phyloP scores from a whole-genome alignment of 2,329 filamentous ascomycete species.

The Cytospora mali region DNA sequence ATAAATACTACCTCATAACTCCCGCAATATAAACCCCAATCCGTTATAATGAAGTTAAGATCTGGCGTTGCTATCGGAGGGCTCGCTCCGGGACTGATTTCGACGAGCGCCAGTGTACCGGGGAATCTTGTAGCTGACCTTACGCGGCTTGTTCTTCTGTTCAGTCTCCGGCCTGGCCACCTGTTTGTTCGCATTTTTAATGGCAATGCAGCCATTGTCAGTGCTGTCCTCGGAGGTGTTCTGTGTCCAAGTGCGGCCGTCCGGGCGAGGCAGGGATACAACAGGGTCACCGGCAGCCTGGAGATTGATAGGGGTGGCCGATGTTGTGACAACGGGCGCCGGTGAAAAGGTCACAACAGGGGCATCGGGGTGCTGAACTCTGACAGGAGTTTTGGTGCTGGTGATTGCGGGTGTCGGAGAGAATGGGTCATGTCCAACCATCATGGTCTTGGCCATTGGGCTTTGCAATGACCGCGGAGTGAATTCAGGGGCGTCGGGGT shows the following conservation, averaged over 20 bases:
- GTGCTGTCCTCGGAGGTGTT: not conserved
- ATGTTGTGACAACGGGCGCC: constrained; percentile 2
- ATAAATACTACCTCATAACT: constrained; percentile 4
- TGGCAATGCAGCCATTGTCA: constrained; percentile 1
- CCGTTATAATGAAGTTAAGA: not conserved
- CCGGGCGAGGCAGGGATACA: constrained; percentile 18
- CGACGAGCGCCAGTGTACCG: constrained; percentile 45
- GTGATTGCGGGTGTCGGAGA: constrained; percentile 11
- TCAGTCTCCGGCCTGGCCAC: constrained; percentile 17
- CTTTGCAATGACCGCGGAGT: constrained; percentile 47
- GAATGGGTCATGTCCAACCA: constrained; percentile 25
- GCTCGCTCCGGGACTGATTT: constrained; percentile 52
- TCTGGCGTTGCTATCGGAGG: constrained; percentile 30
- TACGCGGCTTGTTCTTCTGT: constrained; percentile 31
- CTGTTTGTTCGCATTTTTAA: constrained; percentile 9
- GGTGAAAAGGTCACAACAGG: not conserved
- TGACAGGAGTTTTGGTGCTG: constrained; percentile 11
- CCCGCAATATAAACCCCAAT: not conserved
- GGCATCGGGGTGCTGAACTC: not conserved
- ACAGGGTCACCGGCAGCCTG: constrained; percentile 3
- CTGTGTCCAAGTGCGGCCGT: not conserved
- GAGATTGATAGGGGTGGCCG: constrained; percentile 17
- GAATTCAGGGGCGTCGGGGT: constrained; percentile 58
- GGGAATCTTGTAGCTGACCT: constrained; percentile 30
- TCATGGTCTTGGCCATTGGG: constrained; percentile 31